phyloP scores from a whole-genome alignment of 1,284 basidiomycete genomes.

The Irpex sp. region DNA sequence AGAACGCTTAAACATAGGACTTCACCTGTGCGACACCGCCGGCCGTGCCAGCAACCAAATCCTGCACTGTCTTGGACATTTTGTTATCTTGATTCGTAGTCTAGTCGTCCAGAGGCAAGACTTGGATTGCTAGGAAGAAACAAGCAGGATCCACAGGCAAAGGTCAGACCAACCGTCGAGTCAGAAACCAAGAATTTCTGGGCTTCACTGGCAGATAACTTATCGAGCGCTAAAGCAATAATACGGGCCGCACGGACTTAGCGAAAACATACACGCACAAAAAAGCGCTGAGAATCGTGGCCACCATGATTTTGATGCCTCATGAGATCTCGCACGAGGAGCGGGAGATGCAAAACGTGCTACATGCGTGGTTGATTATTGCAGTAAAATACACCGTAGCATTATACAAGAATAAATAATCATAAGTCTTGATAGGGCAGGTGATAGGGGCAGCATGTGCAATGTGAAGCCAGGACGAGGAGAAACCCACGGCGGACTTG shows the following conservation, averaged over 20 bases:
- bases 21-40: slow-evolving; percentile 86
- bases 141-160: neutral
- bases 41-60: slow-evolving; percentile 80
- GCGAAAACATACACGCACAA: too few relatives aligned
- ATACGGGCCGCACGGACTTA: neutral
- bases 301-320: neutral
- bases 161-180: neutral
- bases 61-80: slow-evolving; percentile 63
- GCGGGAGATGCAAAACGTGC: neutral
- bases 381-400: neutral
- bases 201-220: neutral
- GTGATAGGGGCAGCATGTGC: neutral
- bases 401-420: neutral
- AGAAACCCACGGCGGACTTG: neutral
- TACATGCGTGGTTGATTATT: neutral
- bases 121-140: neutral
- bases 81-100: neutral
- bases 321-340: neutral
- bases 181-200: neutral
- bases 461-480: neutral
- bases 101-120: neutral
- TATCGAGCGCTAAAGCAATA: neutral
- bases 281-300: neutral
- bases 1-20: neutral
- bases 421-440: neutral